Evolutionary conservation across 495 filamentous ascomycete genomes (phyloP), one percentile per base, ranked within the genome.

Genomic region (Penicillium bialowiezense): DNA sequence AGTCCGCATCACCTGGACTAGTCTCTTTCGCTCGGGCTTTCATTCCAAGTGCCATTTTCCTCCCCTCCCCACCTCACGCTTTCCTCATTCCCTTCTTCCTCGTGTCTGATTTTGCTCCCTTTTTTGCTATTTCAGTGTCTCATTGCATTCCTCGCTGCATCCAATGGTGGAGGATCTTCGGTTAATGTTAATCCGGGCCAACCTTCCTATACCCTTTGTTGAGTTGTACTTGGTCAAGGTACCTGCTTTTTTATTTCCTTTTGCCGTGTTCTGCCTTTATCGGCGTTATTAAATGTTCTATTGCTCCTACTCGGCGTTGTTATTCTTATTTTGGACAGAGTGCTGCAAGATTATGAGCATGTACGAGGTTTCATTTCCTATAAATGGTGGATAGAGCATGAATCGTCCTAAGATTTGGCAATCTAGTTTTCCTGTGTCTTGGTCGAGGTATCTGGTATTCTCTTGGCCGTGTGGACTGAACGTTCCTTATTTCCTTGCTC

Each of bases 161-260:
- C 51, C 58, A 55, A 58, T 51, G 32, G n/a, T 41, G 49, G 39
- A 55, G 52, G 59, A 55, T 64, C 44, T 52, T 57, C 51, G 44
- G 55, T 45, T 64, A 69, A 65, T 68, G 58, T 62, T 69, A 65
- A 70, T 70, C 59, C 61, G 63, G 55, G 58, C 57, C 61, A 73
- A 46, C 67, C 72, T 58, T 75, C 69, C 58, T 71, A 71, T 67
- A 69, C 67, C 68, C 73, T 64, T 60, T 73, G 60, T 69, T 48
- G 45, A 48, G 36, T 40, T 72, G 65, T 72, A 66, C 63, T 59
- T 62, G 53, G 55, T 67, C 55, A 44, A 48, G 47, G 44, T 51
- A 54, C 35, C 38, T 46, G 24, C 24, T 51, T 55, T 37, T 42
- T 48, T 48, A 41, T 37, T 36, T n/a, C n/a, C n/a, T n/a, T n/a